These are phyloP conservation scores for Wickerhamiella brachini DNA, from an alignment of 805 yeast species.

Conservation along the genomic window DNA sequence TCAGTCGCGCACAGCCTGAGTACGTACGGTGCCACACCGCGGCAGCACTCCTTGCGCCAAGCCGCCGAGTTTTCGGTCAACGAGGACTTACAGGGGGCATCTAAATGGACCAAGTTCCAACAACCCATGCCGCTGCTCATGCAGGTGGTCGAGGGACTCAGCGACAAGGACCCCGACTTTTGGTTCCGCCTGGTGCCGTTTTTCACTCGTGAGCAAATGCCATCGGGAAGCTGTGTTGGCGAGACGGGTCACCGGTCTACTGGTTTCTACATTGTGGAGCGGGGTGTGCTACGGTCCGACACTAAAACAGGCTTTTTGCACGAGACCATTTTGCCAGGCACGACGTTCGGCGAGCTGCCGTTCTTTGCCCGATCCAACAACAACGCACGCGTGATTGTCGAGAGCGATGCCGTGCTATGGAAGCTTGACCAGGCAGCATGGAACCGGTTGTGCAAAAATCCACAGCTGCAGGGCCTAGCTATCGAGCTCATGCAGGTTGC, in stretches of 20 bases:
- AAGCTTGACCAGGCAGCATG: conserved; percentile 37
- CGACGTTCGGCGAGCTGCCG: conserved; percentile 57
- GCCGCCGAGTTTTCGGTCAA: conserved; percentile 24
- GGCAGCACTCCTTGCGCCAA: conserved; percentile 15
- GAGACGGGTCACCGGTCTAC: conserved; percentile 34
- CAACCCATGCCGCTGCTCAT: conserved; percentile 53
- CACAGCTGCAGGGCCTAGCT: conserved; percentile 39
- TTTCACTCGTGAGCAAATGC: conserved; percentile 37
- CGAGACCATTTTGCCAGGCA: conserved; percentile 50
- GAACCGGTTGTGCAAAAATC: conserved; percentile 27
- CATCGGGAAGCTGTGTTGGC: conserved; percentile 23
- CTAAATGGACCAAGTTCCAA: conserved; percentile 25
- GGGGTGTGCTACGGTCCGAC: conserved; percentile 4
- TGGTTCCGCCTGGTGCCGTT: conserved; percentile 54
- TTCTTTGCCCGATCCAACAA: conserved; percentile 27
- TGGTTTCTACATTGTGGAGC: conserved; percentile 43
- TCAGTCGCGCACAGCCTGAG: neutral
- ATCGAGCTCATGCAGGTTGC: conserved; percentile 52
- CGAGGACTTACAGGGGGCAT: conserved; percentile 20
- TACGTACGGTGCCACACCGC: conserved; percentile 17
- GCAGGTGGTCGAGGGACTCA: conserved; percentile 50
- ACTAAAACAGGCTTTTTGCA: conserved; percentile 25
- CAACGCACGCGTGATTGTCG: conserved; percentile 40
- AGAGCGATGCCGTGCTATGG: conserved; percentile 58
- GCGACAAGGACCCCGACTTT: conserved; percentile 36